A percentile compares a stretch with the other conserved stretches of the same genome.
Evolutionary conservation across 495 filamentous ascomycete species (phyloP).

Genomic region (Aspergillus bertholletiae): DNA sequence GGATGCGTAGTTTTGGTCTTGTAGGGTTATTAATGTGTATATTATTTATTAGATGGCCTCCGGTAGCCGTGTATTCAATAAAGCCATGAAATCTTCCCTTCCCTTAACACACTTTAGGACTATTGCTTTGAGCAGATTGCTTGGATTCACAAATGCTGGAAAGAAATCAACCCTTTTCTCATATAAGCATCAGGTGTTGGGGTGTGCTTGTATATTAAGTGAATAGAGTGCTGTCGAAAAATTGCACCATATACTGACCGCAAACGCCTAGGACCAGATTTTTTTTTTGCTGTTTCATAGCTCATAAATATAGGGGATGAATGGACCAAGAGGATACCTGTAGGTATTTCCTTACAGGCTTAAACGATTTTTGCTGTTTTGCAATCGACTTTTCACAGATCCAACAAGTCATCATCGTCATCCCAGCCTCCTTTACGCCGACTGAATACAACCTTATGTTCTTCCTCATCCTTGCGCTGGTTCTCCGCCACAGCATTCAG

Average conservation of each 20-base stretch:
- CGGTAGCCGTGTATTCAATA: background rate
- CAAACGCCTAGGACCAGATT: background rate
- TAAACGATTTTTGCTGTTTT: slow-evolving; percentile 2
- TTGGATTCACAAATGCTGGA: background rate
- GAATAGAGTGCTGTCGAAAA: background rate
- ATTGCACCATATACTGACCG: background rate
- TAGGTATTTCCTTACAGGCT: background rate
- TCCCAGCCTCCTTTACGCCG: slow-evolving; percentile 83
- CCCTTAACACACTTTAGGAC: too few relatives aligned
- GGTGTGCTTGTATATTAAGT: background rate
- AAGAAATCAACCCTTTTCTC: background rate
- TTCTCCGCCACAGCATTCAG: slow-evolving; percentile 78
- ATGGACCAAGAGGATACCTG: slow-evolving; percentile 2
- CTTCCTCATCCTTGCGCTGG: slow-evolving; percentile 52
- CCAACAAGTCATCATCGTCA: slow-evolving; percentile 81
- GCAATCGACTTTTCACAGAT: slow-evolving; percentile 37
- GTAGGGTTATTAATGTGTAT: background rate
- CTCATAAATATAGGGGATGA: background rate
- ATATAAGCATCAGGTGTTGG: background rate
- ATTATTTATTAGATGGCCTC: slow-evolving; percentile 10
- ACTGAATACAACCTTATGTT: slow-evolving; percentile 79
- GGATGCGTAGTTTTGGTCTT: slow-evolving; percentile 10
- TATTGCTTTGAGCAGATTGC: background rate
- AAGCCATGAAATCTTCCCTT: background rate
- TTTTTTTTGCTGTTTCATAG: background rate